Base-by-base conservation (phyloP, 1,139 yeast species). In the Starmera stellimalicola region DNA sequence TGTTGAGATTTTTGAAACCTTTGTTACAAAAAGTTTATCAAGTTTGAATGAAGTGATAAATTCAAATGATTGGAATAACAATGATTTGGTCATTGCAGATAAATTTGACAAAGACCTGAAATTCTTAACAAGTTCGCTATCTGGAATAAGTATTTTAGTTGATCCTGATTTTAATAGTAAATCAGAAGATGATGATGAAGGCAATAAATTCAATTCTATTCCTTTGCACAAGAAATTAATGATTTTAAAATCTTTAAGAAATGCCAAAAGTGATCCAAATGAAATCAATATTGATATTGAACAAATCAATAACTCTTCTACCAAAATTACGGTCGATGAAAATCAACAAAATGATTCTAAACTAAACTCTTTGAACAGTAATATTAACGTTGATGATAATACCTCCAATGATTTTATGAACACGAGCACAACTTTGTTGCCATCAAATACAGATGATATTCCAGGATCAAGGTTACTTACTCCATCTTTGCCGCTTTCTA, bases 111-210 rank as follows among this genome's bases (percentile, higher is more conserved):
- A 71, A 46, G 68, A 70, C 44, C 59, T 81, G 42, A 57, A 77
- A 30, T 72, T 70, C 37, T 52, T 82, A 35, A 68, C 83, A 1
- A 75, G 77, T 36, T 62, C 76, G 0, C 50, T 81, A 3, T 76
- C 94, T 34, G 95, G 96, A 17, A 64, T 76, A n/a, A 70, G 95
- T 16, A 65, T 72, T 34, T 58, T 88, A 31, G 72, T 84, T 46
- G 95, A 87, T 51, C 88, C 95, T 0, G 64, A 63, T 27, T 68
- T 54, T 33, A 52, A 53, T 27, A 51, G 49, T 31, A 53, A 52
- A 24, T 47, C 49, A 9, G 33, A 50, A 6, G 38, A 41, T 5
- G 43, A 44, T 3, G 35, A 39, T 0, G 12, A 6, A n/a, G 5
- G 14, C 5, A 14, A 8, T 6, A n/a, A 14, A 14, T 34, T 43